These are phyloP conservation scores for Lasiodiplodia theobromae DNA, from an alignment of 2,329 filamentous ascomycete genomes.

Conservation along the genomic window DNA sequence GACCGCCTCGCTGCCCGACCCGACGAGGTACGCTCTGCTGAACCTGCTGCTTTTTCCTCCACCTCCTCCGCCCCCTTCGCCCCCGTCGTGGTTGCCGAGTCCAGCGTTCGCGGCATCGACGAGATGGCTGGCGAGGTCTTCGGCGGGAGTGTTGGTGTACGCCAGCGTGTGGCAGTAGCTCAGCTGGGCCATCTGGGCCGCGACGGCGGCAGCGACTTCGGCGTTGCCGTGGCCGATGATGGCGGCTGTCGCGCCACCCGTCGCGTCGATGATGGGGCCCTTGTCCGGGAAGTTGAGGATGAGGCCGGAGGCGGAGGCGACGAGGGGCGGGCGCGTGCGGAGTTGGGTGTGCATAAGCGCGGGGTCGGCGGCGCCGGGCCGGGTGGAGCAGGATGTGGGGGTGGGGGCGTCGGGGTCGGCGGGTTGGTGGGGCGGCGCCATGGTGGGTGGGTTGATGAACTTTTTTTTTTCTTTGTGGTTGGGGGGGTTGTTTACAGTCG, in stretches of 20 bases:
- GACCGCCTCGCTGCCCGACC: conserved; percentile 71
- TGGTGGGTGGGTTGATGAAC: too few relatives aligned
- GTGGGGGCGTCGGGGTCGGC: too few relatives aligned
- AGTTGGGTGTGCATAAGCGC: too few relatives aligned
- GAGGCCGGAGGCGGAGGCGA: too few relatives aligned
- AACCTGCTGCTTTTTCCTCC: too few relatives aligned
- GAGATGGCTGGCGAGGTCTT: conserved; percentile 60
- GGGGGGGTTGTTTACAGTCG: too few relatives aligned
- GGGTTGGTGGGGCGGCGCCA: too few relatives aligned
- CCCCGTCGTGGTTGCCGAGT: conserved; percentile 45
- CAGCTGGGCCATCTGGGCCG: conserved; percentile 64
- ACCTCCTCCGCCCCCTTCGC: too few relatives aligned
- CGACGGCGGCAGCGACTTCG: conserved; percentile 66
- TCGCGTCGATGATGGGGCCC: conserved; percentile 72
- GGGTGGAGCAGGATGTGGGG: too few relatives aligned
- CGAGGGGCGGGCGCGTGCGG: too few relatives aligned
- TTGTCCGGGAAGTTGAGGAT: conserved; percentile 60
- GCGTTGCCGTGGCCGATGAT: conserved; percentile 72
- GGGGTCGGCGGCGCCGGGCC: too few relatives aligned
- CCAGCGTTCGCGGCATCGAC: conserved; percentile 59
- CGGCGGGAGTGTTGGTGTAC: conserved; percentile 62
- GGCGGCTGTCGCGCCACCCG: conserved; percentile 75
- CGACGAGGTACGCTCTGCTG: conserved; percentile 61
- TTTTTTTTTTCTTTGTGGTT: too few relatives aligned
- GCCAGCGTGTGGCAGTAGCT: conserved; percentile 66